These are phyloP conservation scores for Agaricus subrufescens DNA, from an alignment of 768 basidiomycete species.

Conservation along the genomic window DNA sequence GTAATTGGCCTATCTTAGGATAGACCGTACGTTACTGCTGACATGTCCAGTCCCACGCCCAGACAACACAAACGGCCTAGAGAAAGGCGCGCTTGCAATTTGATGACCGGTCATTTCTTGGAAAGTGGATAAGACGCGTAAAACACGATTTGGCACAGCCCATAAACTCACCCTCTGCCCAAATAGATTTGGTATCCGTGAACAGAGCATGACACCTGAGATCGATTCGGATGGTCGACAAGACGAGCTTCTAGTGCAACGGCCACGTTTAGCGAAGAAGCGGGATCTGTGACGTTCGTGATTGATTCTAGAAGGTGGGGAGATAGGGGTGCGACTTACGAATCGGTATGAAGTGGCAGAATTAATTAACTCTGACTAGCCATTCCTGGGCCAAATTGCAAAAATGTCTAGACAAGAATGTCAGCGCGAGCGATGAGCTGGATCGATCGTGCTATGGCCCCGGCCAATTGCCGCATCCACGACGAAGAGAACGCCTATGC, in stretches of 20 bases:
- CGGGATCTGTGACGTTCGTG: neutral
- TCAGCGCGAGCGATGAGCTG: neutral
- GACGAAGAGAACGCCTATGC: neutral
- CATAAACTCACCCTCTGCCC: conserved; percentile 59
- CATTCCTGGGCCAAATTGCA: conserved; percentile 63
- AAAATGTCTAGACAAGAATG: conserved; percentile 41
- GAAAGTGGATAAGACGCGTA: conserved; percentile 8
- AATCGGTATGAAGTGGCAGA: conserved; percentile 67
- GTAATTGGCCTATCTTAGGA: no score
- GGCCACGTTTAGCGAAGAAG: conserved; percentile 8
- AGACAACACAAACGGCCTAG: conserved; percentile 2
- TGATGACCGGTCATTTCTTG: conserved; percentile 48
- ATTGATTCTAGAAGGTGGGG: neutral
- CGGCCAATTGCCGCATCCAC: neutral
- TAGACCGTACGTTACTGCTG: no score
- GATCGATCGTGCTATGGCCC: neutral
- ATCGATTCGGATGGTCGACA: conserved; percentile 40
- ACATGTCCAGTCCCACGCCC: no score
- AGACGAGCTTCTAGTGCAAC: conserved; percentile 55
- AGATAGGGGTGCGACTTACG: conserved; percentile 37
- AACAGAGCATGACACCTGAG: conserved; percentile 56
- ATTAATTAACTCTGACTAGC: conserved; percentile 61
- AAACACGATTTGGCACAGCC: conserved; percentile 7
- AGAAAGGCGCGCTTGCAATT: conserved; percentile 41
- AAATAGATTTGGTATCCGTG: conserved; percentile 72